These are phyloP conservation scores for Cryptosporidium sp. DNA, from an alignment of 169 alveolate species.

Conservation along the genomic window DNA sequence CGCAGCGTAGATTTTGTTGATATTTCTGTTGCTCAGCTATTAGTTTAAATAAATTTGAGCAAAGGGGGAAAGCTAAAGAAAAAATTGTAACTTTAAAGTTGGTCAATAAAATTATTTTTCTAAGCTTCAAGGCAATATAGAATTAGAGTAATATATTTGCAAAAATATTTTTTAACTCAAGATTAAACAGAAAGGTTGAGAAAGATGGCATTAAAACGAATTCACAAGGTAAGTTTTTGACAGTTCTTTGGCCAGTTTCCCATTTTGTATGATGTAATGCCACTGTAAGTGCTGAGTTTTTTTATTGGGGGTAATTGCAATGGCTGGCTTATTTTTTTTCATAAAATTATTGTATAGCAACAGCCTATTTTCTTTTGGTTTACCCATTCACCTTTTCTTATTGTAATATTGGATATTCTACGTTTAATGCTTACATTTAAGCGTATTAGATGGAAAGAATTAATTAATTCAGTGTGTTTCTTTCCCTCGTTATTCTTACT, in stretches of 20 bases:
- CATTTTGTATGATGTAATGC: neutral
- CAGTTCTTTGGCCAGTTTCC: neutral
- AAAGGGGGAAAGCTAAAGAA: slow-evolving; percentile 61
- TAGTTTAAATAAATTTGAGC: slow-evolving; percentile 65
- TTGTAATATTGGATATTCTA: neutral
- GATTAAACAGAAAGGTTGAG: slow-evolving; percentile 8
- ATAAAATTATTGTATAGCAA: neutral
- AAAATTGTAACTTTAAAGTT: slow-evolving; percentile 16
- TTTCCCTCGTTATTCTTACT: neutral
- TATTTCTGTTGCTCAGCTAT: slow-evolving; percentile 35
- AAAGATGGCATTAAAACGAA: slow-evolving; percentile 92
- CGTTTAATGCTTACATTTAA: too few species aligned
- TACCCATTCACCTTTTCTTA: neutral
- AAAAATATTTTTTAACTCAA: neutral
- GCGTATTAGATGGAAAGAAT: neutral
- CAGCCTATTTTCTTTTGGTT: neutral
- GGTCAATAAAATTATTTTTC: slow-evolving; percentile 6
- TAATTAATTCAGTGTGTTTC: neutral
- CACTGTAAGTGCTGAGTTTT: neutral
- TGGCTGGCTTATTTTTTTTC: neutral
- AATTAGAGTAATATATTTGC: neutral
- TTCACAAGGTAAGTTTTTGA: slow-evolving; percentile 85
- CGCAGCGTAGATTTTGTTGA: slow-evolving; percentile 62
- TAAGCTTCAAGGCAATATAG: neutral
- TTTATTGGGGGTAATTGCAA: neutral